Evolutionary conservation across 2,329 filamentous ascomycete species (phyloP), one percentile per base, ranked within the genome.

Genomic region (Cladosporium phlei): DNA sequence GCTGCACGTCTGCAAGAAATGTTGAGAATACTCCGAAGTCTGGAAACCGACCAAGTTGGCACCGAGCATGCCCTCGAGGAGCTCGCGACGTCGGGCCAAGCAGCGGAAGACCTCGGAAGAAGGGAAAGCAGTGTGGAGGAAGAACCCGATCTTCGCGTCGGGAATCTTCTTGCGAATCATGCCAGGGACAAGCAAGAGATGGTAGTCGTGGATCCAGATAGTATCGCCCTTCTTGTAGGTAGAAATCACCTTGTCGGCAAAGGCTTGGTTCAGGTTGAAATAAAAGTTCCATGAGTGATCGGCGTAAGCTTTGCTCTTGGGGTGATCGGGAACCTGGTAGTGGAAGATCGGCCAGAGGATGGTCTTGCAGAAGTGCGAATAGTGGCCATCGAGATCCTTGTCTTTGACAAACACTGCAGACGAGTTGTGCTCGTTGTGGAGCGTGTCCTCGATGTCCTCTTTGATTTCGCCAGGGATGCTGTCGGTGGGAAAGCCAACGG

Each of bases 271-370:
- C 61, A 96, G 78, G 45, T 87, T 88, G 62, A 89, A 85, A 60
- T 97, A 97, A 71, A 88, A 95, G 56, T 89, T 79, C 88, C 90
- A 97, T 0, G 90, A 96, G 67, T 97, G 90, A 58, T 97, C 91
- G 66, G 95, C 86, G 65, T 95, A 97, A 0, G 91, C 91, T 52
- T 97, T 97, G 79, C 89, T 96, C 75, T 95, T 95, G 20, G 91
- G 91, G 63, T 95, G 94, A 64, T 97, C 93, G 0, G 91, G 93
- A 50, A 97, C 95, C 67, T 96, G 90, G 66, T 97, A 97, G 69
- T 97, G 90, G 67, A 97, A 95, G 50, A 96, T 90, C 1, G 91
- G 91, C 91, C 91, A 97, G 5, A 97, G 75, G 46, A 97, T 95
- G 62, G 91, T 88, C 72, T 97, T 97, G 82, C 90, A 96, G 65